phyloP scores from a whole-genome alignment of 306 rosid genomes.

The Begonia fuchsioides region DNA sequence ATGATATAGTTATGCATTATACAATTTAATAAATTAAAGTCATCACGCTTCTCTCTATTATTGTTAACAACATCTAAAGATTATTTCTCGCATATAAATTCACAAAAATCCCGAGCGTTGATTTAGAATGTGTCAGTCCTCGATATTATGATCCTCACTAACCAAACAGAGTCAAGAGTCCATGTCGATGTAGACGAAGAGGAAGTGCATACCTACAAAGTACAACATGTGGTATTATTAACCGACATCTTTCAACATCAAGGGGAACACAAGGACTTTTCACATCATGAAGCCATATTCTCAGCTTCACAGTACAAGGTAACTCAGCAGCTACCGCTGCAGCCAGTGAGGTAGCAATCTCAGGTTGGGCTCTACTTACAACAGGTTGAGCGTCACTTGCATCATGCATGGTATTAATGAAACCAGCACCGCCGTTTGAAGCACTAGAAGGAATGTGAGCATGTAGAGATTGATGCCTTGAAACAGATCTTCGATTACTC shows the following conservation, averaged over 20 bases:
- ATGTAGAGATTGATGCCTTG: constrained; percentile 40
- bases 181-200: neutral
- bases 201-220: constrained; percentile 67
- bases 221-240: constrained; percentile 80
- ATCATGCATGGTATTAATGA: constrained; percentile 23
- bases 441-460: constrained; percentile 35
- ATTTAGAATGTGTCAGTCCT: too few relatives aligned
- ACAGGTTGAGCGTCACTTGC: constrained; percentile 59
- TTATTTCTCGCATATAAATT: neutral
- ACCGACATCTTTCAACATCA: constrained; percentile 54
- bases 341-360: constrained; percentile 72
- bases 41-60: too few relatives aligned
- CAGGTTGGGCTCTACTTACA: constrained; percentile 60
- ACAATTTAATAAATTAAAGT: too few relatives aligned
- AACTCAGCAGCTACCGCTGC: constrained; percentile 83
- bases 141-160: too few relatives aligned
- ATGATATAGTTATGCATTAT: neutral
- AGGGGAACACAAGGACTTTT: constrained; percentile 63
- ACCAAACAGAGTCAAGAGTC: too few relatives aligned
- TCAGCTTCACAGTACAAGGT: constrained; percentile 92
- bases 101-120: neutral
- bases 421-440: constrained; percentile 35
- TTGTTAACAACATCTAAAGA: too few relatives aligned
- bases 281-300: constrained; percentile 82
- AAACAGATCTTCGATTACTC: constrained; percentile 46